These are phyloP conservation scores for Aspergillus udagawae DNA, from an alignment of 2,329 filamentous ascomycete species.

Conservation along the genomic window DNA sequence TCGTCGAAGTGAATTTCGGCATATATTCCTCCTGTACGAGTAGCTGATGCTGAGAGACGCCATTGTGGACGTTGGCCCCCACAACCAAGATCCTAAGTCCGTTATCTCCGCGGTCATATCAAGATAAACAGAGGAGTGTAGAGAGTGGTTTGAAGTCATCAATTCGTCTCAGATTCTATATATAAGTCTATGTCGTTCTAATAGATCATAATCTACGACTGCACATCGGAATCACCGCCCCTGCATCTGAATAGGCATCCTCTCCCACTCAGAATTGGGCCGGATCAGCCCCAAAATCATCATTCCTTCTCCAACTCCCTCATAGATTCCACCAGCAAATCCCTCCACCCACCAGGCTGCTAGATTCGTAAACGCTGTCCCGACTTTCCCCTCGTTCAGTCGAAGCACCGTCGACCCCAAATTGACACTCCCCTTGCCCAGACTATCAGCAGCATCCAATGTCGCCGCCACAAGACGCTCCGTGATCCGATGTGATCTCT, in stretches of 20 bases:
- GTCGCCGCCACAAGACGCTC: constrained; percentile 53
- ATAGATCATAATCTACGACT: not conserved
- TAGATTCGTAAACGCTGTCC: constrained; percentile 53
- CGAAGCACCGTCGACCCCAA: constrained; percentile 55
- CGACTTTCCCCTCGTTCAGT: constrained; percentile 63
- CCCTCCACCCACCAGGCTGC: constrained; percentile 61
- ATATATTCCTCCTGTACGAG: not conserved
- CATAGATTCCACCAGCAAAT: constrained; percentile 62
- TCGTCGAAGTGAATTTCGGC: not conserved
- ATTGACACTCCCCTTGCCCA: constrained; percentile 51
- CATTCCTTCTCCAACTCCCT: constrained; percentile 57
- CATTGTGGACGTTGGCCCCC: not conserved
- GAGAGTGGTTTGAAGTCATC: not conserved
- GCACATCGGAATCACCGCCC: not conserved
- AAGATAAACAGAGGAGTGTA: not conserved
- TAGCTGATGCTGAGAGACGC: not conserved
- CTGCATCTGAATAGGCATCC: not conserved
- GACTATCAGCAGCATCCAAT: constrained; percentile 49
- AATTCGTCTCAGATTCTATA: not conserved
- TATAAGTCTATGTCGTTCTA: not conserved
- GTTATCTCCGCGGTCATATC: constrained; percentile 8
- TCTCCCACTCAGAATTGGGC: constrained; percentile 12
- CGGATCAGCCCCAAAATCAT: constrained; percentile 38
- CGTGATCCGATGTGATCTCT: constrained; percentile 63
- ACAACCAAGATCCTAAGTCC: constrained; percentile 4